Conservation (phyloP, 2,329 filamentous ascomycete genomes). For the Apiospora phragmitis region DNA sequence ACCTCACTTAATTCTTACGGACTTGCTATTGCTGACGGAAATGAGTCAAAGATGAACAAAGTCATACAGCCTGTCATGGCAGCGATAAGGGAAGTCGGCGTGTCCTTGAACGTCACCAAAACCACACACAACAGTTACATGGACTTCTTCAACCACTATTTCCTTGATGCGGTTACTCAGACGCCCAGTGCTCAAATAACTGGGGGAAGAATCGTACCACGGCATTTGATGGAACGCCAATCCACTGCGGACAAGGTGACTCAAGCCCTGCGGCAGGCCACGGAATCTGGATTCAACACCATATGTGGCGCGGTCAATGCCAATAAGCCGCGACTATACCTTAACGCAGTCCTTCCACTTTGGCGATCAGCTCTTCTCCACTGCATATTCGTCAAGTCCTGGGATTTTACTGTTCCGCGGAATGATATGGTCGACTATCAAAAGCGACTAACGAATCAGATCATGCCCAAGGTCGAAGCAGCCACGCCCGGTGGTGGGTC, state of each 20-base stretch:
- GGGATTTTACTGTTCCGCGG: slow-evolving; percentile 15
- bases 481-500: slow-evolving; percentile 20
- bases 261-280: slow-evolving; percentile 25
- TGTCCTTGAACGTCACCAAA: neutral
- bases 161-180: neutral
- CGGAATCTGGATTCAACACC: slow-evolving; percentile 24
- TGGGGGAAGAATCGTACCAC: neutral
- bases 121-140: neutral
- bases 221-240: neutral
- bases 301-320: slow-evolving; percentile 29
- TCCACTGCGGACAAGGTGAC: neutral
- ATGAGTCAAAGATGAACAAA: neutral
- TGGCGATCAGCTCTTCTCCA: slow-evolving; percentile 31
- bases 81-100: neutral
- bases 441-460: slow-evolving; percentile 25
- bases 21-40: neutral
- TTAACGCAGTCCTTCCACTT: slow-evolving; percentile 31
- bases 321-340: slow-evolving; percentile 16
- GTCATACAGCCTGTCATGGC: no score
- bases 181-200: neutral
- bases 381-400: neutral
- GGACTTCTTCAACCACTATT: neutral
- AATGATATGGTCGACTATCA: slow-evolving; percentile 18
- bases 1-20: neutral
- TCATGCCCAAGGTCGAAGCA: slow-evolving; percentile 23